phyloP scores from a whole-genome alignment of 495 filamentous ascomycete genomes.

The Letharia columbiana region DNA sequence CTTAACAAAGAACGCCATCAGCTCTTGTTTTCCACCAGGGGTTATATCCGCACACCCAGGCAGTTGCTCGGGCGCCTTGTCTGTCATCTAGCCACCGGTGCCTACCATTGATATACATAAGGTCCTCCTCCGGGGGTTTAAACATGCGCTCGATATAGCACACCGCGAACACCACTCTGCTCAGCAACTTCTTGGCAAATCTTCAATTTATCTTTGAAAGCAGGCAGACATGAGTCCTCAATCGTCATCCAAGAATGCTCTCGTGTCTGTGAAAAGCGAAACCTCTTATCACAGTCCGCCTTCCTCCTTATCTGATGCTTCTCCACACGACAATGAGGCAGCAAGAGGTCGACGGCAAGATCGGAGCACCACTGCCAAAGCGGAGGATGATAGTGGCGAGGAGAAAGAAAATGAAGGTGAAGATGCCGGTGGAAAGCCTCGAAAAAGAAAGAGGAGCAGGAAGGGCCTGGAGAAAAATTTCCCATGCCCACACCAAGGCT shows the following conservation, averaged over 20 bases:
- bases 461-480: slow-evolving; percentile 92
- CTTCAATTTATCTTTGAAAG: not conserved
- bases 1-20: slow-evolving; percentile 4
- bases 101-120: slow-evolving; percentile 5
- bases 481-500: slow-evolving; percentile 79
- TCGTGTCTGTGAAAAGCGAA: slow-evolving; percentile 22
- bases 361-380: slow-evolving; percentile 24
- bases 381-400: slow-evolving; percentile 28
- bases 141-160: slow-evolving; percentile 6
- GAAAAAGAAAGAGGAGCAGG: slow-evolving; percentile 73
- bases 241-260: slow-evolving; percentile 10
- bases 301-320: slow-evolving; percentile 23
- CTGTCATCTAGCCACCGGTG: not conserved
- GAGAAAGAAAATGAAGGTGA: slow-evolving; percentile 30
- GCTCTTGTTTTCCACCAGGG: slow-evolving; percentile 3
- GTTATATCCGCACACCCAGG: slow-evolving; percentile 16
- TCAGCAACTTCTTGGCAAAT: not conserved
- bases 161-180: not conserved
- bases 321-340: slow-evolving; percentile 23
- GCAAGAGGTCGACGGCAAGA: slow-evolving; percentile 24
- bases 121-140: not conserved
- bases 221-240: slow-evolving; percentile 18
- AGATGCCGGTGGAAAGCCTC: slow-evolving; percentile 34
- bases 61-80: slow-evolving; percentile 13
- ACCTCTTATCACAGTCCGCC: slow-evolving; percentile 25